These are phyloP conservation scores for Persicaria maculosa DNA, from an alignment of 148 eudicot species.

Conservation along the genomic window DNA sequence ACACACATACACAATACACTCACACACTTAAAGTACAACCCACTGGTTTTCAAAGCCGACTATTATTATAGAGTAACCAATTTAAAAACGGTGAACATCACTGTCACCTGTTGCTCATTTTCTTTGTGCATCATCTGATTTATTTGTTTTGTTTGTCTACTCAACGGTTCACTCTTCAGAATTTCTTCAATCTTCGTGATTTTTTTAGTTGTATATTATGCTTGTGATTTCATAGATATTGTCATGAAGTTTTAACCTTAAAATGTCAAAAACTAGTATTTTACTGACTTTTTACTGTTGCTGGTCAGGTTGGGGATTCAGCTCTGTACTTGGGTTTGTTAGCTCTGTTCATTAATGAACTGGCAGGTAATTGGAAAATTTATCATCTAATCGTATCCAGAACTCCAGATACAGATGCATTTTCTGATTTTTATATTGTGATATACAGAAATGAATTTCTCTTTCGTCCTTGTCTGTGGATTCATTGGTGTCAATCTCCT, in stretches of 20 bases:
- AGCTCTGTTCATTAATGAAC: conserved; percentile 68
- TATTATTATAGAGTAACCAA: not conserved
- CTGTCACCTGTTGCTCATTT: no score
- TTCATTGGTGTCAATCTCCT: conserved; percentile 84
- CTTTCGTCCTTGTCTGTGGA: conserved; percentile 90
- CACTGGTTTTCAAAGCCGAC: not conserved
- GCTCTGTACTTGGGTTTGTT: conserved; percentile 74
- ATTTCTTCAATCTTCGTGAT: not conserved
- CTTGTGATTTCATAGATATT: not conserved
- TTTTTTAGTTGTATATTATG: not conserved
- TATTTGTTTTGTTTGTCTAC: no score
- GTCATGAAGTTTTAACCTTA: not conserved
- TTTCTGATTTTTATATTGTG: conserved; percentile 13
- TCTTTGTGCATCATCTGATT: no score
- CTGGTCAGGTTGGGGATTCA: conserved; percentile 77
- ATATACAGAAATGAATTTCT: conserved; percentile 78
- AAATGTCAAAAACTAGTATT: not conserved
- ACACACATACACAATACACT: no score
- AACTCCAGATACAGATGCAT: conserved; percentile 6
- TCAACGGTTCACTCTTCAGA: no score
- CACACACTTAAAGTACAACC: no score
- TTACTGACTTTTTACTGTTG: not conserved
- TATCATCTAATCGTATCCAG: not conserved
- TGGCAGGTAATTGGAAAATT: conserved; percentile 50
- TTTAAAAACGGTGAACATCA: not conserved